Evolutionary conservation across 768 basidiomycete genomes (phyloP).

Genomic region (Naganishia onofrii): DNA sequence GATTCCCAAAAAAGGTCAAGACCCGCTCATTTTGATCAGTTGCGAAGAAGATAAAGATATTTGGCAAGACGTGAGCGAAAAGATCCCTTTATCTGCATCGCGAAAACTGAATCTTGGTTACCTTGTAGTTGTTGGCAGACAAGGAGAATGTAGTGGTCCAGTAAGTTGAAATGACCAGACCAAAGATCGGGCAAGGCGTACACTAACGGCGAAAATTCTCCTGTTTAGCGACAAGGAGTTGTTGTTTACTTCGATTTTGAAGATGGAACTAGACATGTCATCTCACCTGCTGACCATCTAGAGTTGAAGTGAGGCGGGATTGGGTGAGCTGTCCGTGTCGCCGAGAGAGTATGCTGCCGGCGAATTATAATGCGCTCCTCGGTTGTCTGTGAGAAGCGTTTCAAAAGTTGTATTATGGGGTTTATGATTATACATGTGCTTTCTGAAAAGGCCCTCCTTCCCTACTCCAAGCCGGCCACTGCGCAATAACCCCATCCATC

Average conservation of each 20-base stretch:
- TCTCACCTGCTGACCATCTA: conserved; percentile 6
- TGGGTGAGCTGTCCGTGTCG: too few relatives aligned
- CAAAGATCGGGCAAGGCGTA: background rate
- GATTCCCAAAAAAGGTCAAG: conserved; percentile 9
- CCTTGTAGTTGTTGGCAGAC: conserved; percentile 5
- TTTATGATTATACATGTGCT: background rate
- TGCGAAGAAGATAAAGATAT: conserved; percentile 15
- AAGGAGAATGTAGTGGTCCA: conserved; percentile 3
- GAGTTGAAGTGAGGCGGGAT: background rate
- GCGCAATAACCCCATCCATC: background rate
- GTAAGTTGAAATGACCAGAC: background rate
- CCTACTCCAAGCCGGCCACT: background rate
- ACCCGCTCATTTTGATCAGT: conserved; percentile 14
- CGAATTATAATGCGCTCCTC: background rate
- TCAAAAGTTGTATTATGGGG: conserved; percentile 11
- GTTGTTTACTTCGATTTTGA: conserved; percentile 15
- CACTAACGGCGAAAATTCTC: background rate
- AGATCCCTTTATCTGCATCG: too few relatives aligned
- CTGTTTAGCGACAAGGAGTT: conserved; percentile 18
- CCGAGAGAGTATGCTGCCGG: too few relatives aligned
- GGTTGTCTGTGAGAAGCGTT: conserved; percentile 7
- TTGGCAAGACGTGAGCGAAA: conserved; percentile 11
- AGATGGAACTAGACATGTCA: conserved; percentile 16
- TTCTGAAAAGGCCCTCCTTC: background rate
- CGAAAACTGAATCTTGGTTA: background rate